These are phyloP conservation scores for Arctostaphylos glauca DNA, from an alignment of 148 eudicot species.

Conservation along the genomic window DNA sequence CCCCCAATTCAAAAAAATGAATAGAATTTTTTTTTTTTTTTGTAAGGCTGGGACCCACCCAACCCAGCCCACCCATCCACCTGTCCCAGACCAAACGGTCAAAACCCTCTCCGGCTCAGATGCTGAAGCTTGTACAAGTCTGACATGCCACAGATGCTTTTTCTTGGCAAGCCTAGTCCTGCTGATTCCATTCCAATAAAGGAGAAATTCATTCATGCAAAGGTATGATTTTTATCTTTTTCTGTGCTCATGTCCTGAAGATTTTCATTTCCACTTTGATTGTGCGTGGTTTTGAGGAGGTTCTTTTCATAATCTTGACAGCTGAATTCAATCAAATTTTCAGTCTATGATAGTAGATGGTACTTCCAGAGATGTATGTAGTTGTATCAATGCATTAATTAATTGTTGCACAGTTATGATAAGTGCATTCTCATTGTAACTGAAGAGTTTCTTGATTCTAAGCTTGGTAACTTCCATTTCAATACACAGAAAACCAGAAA, in stretches of 20 bases:
- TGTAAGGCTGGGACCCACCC: no score
- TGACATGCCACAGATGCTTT: slow-evolving; percentile 61
- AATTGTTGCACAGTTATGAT: background rate
- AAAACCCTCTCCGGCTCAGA: no score
- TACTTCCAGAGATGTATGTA: background rate
- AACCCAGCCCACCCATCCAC: no score
- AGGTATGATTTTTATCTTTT: slow-evolving; percentile 39
- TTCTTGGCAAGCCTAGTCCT: slow-evolving; percentile 75
- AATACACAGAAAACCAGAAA: no score
- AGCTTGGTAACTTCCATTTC: no score
- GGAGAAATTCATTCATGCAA: slow-evolving; percentile 96
- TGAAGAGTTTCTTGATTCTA: no score
- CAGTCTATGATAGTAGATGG: background rate
- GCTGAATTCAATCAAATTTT: background rate
- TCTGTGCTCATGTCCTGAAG: background rate
- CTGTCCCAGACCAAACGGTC: no score
- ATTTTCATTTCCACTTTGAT: background rate
- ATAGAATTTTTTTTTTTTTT: no score
- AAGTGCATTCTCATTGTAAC: background rate
- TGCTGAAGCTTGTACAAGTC: slow-evolving; percentile 63
- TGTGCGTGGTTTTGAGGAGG: background rate
- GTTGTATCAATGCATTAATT: background rate
- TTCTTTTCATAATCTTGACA: background rate
- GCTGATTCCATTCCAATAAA: slow-evolving; percentile 83
- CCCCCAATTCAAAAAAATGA: no score